Conservation (phyloP, 371 early-diverging fungal genomes). For the Conidiobolus incongruus region DNA sequence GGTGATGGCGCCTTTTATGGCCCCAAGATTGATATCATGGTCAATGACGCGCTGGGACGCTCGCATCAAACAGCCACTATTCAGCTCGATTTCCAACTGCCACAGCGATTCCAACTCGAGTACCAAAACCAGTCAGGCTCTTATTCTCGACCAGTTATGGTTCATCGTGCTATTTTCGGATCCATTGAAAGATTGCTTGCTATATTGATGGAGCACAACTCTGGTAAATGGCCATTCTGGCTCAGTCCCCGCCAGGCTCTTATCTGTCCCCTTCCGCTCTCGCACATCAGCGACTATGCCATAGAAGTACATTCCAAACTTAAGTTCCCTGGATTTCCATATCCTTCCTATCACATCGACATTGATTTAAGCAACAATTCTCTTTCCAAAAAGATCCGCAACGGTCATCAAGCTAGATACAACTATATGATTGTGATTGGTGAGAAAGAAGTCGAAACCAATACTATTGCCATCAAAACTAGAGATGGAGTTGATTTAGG, state of each 20-base stretch:
- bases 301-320: conserved; percentile 14
- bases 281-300: conserved; percentile 34
- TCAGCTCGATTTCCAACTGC: conserved; percentile 96
- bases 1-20: conserved; percentile 99
- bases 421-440: conserved; percentile 84
- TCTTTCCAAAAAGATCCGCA: conserved; percentile 89
- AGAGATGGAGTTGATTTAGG: conserved; percentile 23
- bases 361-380: conserved; percentile 72
- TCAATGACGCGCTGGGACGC: conserved; percentile 85
- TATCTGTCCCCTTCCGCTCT: conserved; percentile 59
- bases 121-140: conserved; percentile 46
- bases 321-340: conserved; percentile 9
- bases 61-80: conserved; percentile 97
- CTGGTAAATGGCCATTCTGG: conserved; percentile 98
- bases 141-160: conserved; percentile 85
- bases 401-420: conserved; percentile 57
- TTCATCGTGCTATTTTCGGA: conserved; percentile 98
- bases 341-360: conserved; percentile 57
- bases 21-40: conserved; percentile 98
- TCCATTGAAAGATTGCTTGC: conserved; percentile 97
- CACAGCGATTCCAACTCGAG: conserved; percentile 76
- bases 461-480: conserved; percentile 72
- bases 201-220: conserved; percentile 91
- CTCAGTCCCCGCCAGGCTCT: conserved; percentile 88
- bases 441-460: conserved; percentile 53